phyloP scores from a whole-genome alignment of 768 basidiomycete genomes.

The Hortiboletus flavorubellus region DNA sequence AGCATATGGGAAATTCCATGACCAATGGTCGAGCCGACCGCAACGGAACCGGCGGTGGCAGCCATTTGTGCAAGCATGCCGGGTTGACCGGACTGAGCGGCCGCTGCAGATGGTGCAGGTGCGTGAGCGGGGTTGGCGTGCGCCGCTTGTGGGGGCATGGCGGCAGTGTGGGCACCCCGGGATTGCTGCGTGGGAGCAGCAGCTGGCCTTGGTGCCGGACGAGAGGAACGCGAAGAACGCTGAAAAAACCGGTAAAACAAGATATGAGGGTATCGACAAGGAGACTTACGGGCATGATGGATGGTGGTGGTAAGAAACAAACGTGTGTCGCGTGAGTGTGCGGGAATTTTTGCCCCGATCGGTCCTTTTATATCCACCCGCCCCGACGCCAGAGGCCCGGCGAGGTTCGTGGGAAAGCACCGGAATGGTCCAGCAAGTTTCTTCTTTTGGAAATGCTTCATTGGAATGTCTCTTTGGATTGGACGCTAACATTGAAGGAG shows the following conservation, averaged over 20 bases:
- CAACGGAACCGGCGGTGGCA: constrained; percentile 87
- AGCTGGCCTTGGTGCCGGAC: constrained; percentile 52
- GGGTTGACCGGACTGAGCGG: constrained; percentile 48
- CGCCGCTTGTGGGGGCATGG: constrained; percentile 41
- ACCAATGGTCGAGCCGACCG: constrained; percentile 82
- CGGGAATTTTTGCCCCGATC: constrained; percentile 13
- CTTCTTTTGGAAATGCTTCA: constrained; percentile 10
- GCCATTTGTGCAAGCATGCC: constrained; percentile 85
- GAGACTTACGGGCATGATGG: constrained; percentile 48
- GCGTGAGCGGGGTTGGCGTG: constrained; percentile 43
- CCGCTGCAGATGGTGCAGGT: constrained; percentile 36
- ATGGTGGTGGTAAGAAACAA: constrained; percentile 19
- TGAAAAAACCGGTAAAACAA: constrained; percentile 23
- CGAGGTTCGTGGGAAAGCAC: constrained; percentile 17
- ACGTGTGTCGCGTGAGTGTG: background rate
- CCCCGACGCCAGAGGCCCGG: constrained; percentile 8
- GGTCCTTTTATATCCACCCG: constrained; percentile 21
- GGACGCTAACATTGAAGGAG: background rate
- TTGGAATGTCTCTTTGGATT: constrained; percentile 2
- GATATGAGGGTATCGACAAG: background rate
- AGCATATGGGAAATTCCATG: constrained; percentile 91
- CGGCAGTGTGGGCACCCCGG: constrained; percentile 47
- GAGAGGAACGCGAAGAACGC: constrained; percentile 79
- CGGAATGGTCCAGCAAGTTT: background rate
- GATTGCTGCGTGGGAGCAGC: constrained; percentile 46